Base-by-base conservation (phyloP, 2,329 filamentous ascomycete species). In the Penicillium sp. region DNA sequence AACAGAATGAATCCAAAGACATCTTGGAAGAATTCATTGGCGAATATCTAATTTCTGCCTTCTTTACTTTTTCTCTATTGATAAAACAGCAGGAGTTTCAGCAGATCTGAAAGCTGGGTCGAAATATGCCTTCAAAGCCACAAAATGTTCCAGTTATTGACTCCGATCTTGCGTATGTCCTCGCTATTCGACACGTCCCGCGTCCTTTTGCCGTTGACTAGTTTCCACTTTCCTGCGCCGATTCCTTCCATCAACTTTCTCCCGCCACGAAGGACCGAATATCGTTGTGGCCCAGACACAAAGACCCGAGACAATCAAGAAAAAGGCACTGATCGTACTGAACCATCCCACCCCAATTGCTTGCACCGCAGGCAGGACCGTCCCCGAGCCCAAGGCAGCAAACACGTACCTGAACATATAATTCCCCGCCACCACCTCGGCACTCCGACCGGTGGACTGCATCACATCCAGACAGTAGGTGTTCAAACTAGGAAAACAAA, bases 391-490 rank as follows among this genome's bases (percentile, higher is more conserved):
- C 4, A 80, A 68, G 9, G 85, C 86, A 1, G 83, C 87, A 56
- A 90, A 86, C 5, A 89, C 62, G 65, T 91, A 93, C 5, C 88
- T 76, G 43, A 87, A 74, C 59, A 89, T 82, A 66, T 90, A 93
- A 65, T 91, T 93, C 0, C 86, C 85, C 0, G 86, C 86, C 38
- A 88, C 81, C 3, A 91, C 85, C 61, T 93, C 87, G 3, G 84
- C 80, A 38, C 81, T 81, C 28, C 79, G 73, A 1, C 76, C 75
- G 24, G 61, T 64, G 2, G 66, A 61, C 54, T 85, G 85, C 83
- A 90, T 88, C 9, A 91, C 86, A 64, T 93, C 87, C 36, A 93
- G 69, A 63, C 86, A 90, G 68, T 93, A 90, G 0, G 86, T 87
- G 64, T 90, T 90, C 52, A 90, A 65, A 41, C 79, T 81, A 0